Conservation (phyloP, 2,329 filamentous ascomycete genomes). For the Microsporum canis region DNA sequence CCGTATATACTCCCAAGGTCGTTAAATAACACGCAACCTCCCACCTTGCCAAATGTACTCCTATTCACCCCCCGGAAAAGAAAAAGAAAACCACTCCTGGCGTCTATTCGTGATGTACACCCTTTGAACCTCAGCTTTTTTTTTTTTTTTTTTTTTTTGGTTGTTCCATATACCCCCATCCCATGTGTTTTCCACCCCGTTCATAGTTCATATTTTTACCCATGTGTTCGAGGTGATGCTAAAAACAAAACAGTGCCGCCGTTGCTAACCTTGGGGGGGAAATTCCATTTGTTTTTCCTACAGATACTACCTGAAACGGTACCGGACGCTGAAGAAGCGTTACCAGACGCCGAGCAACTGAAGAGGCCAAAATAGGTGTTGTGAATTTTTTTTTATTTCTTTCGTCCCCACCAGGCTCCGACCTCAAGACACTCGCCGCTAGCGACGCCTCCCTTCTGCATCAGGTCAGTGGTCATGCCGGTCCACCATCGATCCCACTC, state of each 20-base stretch:
- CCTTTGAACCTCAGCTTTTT: background rate
- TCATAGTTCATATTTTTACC: background rate
- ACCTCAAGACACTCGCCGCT: constrained; percentile 74
- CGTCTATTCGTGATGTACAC: background rate
- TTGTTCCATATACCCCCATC: background rate
- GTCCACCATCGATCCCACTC: constrained; percentile 88
- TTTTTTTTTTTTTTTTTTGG: background rate
- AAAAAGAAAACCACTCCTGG: background rate
- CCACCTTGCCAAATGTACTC: background rate
- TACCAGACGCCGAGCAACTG: constrained; percentile 46
- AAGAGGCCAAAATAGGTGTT: background rate
- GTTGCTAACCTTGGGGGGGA: background rate
- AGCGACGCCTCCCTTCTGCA: constrained; percentile 64
- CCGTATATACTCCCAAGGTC: background rate
- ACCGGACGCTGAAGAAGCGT: constrained; percentile 70
- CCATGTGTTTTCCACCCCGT: background rate
- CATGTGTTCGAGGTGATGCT: background rate
- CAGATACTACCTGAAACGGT: constrained; percentile 87
- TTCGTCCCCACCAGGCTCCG: constrained; percentile 54
- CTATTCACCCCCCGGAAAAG: background rate
- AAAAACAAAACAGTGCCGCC: background rate
- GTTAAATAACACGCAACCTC: background rate
- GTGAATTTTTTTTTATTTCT: constrained; percentile 28
- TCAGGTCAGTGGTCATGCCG: constrained; percentile 73
- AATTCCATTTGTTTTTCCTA: background rate